phyloP scores from a whole-genome alignment of 805 yeast species.

The Lipomyces chichibuensis region DNA sequence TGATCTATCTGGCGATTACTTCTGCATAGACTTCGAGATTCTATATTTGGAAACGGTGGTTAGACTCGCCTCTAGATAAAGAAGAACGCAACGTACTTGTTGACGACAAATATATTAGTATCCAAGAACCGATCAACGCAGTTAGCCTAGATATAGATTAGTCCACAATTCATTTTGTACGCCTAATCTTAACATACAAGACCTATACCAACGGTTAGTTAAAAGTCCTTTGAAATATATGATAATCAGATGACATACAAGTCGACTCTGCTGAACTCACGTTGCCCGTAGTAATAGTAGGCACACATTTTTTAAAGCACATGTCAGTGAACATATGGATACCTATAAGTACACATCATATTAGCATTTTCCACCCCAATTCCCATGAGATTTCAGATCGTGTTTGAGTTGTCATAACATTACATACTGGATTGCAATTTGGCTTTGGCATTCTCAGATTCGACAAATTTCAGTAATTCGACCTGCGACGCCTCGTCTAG shows the following conservation, averaged over 20 bases:
- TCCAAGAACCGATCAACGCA: conserved; percentile 87
- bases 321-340: conserved; percentile 86
- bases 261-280: conserved; percentile 64
- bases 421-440: conserved; percentile 69
- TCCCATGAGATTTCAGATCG: not conserved
- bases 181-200: conserved; percentile 12
- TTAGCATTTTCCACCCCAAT: not conserved
- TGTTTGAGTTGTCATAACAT: not conserved
- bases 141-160: conserved; percentile 52
- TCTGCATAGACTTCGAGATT: not conserved
- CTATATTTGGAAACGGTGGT: not conserved
- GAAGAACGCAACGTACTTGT: conserved; percentile 44
- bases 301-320: conserved; percentile 86
- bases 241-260: conserved; percentile 49
- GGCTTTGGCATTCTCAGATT: conserved; percentile 80
- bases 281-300: conserved; percentile 46
- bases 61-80: not conserved
- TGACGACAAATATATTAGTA: conserved; percentile 82
- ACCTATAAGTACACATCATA: conserved; percentile 43
- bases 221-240: not conserved
- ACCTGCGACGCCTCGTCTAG: conserved; percentile 71
- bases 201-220: not conserved
- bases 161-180: conserved; percentile 4
- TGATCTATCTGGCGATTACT: not conserved
- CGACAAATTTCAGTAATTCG: conserved; percentile 75